phyloP scores from a whole-genome alignment of 352 stramenopile genomes.

The Ophiocytium majus region DNA sequence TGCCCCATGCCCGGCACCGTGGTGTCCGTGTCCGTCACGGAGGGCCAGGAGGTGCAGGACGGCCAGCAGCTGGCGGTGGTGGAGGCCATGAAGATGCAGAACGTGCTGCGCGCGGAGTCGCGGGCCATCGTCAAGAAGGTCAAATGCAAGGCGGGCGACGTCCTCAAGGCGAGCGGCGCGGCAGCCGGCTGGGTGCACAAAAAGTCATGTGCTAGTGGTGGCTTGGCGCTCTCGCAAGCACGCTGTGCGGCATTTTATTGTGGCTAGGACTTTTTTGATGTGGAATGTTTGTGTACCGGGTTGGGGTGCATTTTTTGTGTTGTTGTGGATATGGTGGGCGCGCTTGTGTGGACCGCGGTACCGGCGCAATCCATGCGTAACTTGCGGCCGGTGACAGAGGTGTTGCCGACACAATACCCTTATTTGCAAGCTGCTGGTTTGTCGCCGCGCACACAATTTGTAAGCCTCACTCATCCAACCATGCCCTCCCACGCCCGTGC shows the following conservation, averaged over 20 bases:
- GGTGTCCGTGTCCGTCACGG: slow-evolving; percentile 72
- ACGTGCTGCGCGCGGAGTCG: slow-evolving; percentile 85
- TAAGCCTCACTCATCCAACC: not conserved
- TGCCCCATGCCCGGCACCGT: slow-evolving; percentile 84
- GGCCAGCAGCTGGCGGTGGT: slow-evolving; percentile 89
- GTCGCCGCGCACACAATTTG: not conserved
- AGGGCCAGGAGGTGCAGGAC: slow-evolving; percentile 82
- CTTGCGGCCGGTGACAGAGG: not conserved
- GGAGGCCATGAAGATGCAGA: slow-evolving; percentile 99
- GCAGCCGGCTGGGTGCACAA: not conserved
- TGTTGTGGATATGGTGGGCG: not conserved
- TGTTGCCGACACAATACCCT: not conserved
- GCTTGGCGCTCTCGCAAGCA: too few relatives aligned
- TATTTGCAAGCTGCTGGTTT: not conserved
- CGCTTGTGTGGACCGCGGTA: not conserved
- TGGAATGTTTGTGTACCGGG: not conserved
- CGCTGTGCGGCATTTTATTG: too few relatives aligned
- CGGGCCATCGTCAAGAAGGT: slow-evolving; percentile 78
- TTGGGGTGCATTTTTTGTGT: not conserved
- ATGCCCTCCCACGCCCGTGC: not conserved
- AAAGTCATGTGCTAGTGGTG: slow-evolving; percentile 9
- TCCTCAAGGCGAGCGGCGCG: slow-evolving; percentile 60
- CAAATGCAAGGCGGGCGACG: slow-evolving; percentile 71
- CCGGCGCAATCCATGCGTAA: not conserved
- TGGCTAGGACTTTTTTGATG: not conserved